These are phyloP conservation scores for Trypanosoma avium DNA, from an alignment of 208 protist genomes.

Conservation along the genomic window DNA sequence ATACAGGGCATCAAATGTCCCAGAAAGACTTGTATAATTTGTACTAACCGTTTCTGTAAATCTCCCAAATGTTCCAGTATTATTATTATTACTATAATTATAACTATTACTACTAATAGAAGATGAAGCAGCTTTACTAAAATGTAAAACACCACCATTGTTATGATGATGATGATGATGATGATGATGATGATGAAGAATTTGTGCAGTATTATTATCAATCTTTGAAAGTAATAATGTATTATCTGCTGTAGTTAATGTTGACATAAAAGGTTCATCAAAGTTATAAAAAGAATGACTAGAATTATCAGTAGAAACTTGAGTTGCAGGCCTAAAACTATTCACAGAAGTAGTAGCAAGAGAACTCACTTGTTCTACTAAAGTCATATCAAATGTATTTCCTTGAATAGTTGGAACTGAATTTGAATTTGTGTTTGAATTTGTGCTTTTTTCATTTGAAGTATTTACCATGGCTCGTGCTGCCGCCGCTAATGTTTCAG, in stretches of 20 bases:
- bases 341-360: neutral
- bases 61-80: neutral
- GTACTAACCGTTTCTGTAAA: neutral
- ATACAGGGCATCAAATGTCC: neutral
- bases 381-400: neutral
- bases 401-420: neutral
- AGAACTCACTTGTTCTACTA: neutral
- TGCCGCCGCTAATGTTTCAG: neutral
- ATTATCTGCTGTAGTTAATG: neutral
- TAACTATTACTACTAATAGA: too few relatives aligned
- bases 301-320: neutral
- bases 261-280: neutral
- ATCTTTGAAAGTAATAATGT: neutral
- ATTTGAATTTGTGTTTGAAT: neutral
- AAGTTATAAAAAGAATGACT: neutral
- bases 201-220: neutral
- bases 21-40: neutral
- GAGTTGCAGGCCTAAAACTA: neutral
- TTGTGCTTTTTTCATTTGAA: neutral
- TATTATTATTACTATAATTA: too few relatives aligned
- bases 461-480: neutral
- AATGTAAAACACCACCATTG: too few relatives aligned
- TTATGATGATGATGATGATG: too few relatives aligned
- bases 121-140: too few relatives aligned
- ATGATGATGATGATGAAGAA: too few relatives aligned